Base-by-base conservation (phyloP, 2,329 filamentous ascomycete species). In the Epichloe sibirici region DNA sequence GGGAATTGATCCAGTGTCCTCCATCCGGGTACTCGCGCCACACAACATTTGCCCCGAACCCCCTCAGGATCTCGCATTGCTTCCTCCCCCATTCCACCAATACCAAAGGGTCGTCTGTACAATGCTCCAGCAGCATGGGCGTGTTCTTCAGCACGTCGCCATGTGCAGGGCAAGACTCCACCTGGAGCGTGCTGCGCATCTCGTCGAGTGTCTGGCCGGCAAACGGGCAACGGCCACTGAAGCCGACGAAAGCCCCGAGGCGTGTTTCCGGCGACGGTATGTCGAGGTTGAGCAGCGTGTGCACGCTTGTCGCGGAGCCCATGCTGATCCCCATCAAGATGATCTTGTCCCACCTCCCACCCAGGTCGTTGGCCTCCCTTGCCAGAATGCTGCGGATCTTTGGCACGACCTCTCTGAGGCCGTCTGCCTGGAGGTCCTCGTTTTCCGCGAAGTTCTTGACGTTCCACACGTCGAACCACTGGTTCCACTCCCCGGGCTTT, bases 381-480 rank as follows among this genome's bases (percentile, higher is more conserved):
- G 39, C 47, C 0, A 75, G 57, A 3, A 74, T 42, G 0, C 56
- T 47, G 3, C 63, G 56, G 3, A 76, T 61, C 3, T 57, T 55
- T 0, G 51, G 47, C 0, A 73, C 66, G 51, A 66, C 68, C 7
- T 71, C 69, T 35, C 58, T 58, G 12, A 78, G 57, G 0, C 74
- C 74, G 0, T 62, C 56, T 0, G 60, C 59, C 58, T 76, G 73
- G 5, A 73, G 54, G 2, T 73, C 68, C 53, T 77, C 71, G n/a
- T 62, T 58, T 12, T 71, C 62, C 2, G 62, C 43, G 15, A 73
- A 69, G 51, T 72, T 61, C 23, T 63, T 58, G 0, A 70, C 63
- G 49, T 73, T 71, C 64, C 67, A 73, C 43, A 76, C 66, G 57
- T 79, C 74, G 59, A 78, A 79, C 76, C 74, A 79, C 57, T 76